Conservation (phyloP, 2,329 filamentous ascomycete genomes). For the Neofusicoccum laricinum region DNA sequence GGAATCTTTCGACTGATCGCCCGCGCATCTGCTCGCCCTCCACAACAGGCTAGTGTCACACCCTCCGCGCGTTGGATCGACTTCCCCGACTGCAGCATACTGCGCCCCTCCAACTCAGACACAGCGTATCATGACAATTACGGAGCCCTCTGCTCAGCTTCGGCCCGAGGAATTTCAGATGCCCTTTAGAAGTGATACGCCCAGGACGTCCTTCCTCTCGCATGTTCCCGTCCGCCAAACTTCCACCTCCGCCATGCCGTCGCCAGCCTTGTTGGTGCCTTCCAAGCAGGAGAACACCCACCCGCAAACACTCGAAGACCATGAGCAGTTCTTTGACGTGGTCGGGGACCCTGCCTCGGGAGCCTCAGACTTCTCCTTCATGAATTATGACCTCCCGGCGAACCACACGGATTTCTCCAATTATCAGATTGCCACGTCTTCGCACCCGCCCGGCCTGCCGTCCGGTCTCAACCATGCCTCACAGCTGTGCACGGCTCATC, state of each 20-base stretch:
- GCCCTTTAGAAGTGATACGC: slow-evolving; percentile 20
- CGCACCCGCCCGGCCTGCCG: slow-evolving; percentile 10
- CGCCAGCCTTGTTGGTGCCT: slow-evolving; percentile 5
- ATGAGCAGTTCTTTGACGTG: not conserved
- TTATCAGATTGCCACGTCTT: slow-evolving; percentile 18
- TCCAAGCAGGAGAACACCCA: slow-evolving; percentile 7
- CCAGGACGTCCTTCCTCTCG: slow-evolving; percentile 22
- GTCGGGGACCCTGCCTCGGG: not conserved
- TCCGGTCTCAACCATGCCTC: slow-evolving; percentile 21
- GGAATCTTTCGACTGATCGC: slow-evolving; percentile 20
- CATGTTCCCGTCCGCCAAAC: slow-evolving; percentile 6
- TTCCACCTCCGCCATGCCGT: slow-evolving; percentile 6
- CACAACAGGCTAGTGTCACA: slow-evolving; percentile 28
- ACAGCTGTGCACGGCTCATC: not conserved
- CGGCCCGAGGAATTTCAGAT: slow-evolving; percentile 24
- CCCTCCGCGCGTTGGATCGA: slow-evolving; percentile 26
- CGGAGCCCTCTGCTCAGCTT: slow-evolving; percentile 27
- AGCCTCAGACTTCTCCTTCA: not conserved
- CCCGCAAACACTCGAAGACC: not conserved
- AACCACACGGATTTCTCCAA: slow-evolving; percentile 19
- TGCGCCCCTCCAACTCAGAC: slow-evolving; percentile 12
- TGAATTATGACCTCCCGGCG: not conserved
- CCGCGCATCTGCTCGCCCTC: slow-evolving; percentile 16
- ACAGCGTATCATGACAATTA: slow-evolving; percentile 33
- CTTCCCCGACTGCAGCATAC: slow-evolving; percentile 16